These are phyloP conservation scores for Rhizopogon vesiculosus DNA, from an alignment of 768 basidiomycete species.

Conservation along the genomic window DNA sequence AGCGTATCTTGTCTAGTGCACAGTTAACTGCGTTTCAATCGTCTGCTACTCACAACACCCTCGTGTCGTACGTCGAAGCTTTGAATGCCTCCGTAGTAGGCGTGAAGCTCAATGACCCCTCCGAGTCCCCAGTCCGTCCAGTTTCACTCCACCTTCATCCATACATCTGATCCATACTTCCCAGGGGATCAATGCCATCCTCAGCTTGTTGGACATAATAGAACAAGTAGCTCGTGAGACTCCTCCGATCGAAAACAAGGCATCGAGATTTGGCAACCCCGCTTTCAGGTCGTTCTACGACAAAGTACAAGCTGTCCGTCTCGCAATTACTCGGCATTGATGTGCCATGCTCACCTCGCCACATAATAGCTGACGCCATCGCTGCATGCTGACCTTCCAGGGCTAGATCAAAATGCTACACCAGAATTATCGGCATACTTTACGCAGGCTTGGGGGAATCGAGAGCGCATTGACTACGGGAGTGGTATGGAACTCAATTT, in stretches of 20 bases:
- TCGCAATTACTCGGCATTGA: neutral
- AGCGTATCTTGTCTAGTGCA: conserved; percentile 68
- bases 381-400: conserved; percentile 56
- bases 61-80: conserved; percentile 66
- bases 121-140: conserved; percentile 53
- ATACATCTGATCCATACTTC: conserved; percentile 2
- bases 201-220: conserved; percentile 62
- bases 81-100: conserved; percentile 76
- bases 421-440: conserved; percentile 80
- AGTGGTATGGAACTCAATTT: conserved; percentile 99
- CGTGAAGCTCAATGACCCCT: conserved; percentile 64
- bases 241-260: conserved; percentile 85
- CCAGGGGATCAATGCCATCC: conserved; percentile 60
- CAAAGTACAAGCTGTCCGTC: conserved; percentile 59
- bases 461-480: conserved; percentile 94
- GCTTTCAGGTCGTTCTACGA: conserved; percentile 94
- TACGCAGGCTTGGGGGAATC: conserved; percentile 85
- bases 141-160: neutral
- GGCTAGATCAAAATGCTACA: conserved; percentile 52
- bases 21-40: conserved; percentile 82
- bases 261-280: conserved; percentile 95
- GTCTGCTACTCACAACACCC: conserved; percentile 62
- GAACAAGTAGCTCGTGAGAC: conserved; percentile 62
- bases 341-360: neutral
- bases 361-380: conserved; percentile 41